Evolutionary conservation across 495 filamentous ascomycete species (phyloP), one percentile per base, ranked within the genome.

Genomic region (Oidiodendron maius): DNA sequence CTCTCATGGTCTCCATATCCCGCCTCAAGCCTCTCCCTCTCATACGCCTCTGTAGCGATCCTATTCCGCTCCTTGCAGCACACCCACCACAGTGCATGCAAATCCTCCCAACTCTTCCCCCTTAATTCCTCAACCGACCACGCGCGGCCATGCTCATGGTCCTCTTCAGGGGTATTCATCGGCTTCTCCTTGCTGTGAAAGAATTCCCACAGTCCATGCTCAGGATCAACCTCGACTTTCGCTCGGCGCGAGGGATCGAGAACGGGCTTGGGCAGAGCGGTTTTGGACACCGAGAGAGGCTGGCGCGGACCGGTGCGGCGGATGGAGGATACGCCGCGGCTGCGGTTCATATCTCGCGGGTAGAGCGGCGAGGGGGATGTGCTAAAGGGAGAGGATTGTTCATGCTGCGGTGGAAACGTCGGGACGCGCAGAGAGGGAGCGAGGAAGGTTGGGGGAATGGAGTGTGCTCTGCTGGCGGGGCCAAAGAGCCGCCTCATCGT

Each of bases 121-220:
- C 90, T 78, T 44, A 99, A 76, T 67, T 99, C 94, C 68, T 87
- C 82, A n/a, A 84, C 81, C 23, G 72, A 77, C 94, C 94, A 99
- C 22, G 76, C 64, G 39, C 93, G 82, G 24, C 93, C 91, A 64
- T 89, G 82, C 28, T 77, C 69, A 13, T 58, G 43, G 37, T 83
- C 79, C 53, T 88, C 81, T 15, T 78, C 73, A 2, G 91, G 91
- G 10, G 77, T 78, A 39, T 69, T 71, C 61, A 95, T 60, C 13
- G 81, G 64, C 55, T 76, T 76, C 40, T 73, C 75, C 44, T 82
- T 72, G 40, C 71, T 66, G 50, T 80, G 77, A 67, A 99, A 97
- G 68, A 99, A 99, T 0, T 75, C 82, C 84, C 86, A 96, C n/a
- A 99, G 83, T 28, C 88, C 90, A 67, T 99, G 93, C 48, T 93